These are phyloP conservation scores for Kingdonia uniflora DNA, from an alignment of 164 flowering plant genomes.

Conservation along the genomic window DNA sequence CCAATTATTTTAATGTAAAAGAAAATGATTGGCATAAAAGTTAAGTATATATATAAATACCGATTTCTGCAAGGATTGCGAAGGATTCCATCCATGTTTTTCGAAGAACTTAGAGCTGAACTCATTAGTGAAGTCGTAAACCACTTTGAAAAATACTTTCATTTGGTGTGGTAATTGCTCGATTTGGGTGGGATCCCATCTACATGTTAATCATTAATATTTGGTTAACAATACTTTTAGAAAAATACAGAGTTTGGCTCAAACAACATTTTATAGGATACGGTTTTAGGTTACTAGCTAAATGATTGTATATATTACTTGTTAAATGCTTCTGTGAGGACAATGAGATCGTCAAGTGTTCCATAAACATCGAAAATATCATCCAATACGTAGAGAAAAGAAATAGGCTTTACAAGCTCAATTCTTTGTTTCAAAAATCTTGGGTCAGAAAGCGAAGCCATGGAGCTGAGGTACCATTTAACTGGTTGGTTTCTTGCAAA, in stretches of 20 bases:
- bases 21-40: background rate
- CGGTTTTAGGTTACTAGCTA: no score
- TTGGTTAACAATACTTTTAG: no score
- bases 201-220: no score
- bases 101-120: conserved; percentile 13
- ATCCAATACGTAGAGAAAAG: conserved; percentile 45
- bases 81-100: conserved; percentile 35
- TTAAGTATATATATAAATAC: conserved; percentile 4
- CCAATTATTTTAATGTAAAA: background rate
- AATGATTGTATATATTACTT: no score
- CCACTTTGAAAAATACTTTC: conserved; percentile 24
- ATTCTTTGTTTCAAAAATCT: conserved; percentile 27
- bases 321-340: conserved; percentile 40
- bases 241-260: no score
- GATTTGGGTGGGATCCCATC: conserved; percentile 22
- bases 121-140: conserved; percentile 21
- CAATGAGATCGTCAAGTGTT: conserved; percentile 35
- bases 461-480: conserved; percentile 12
- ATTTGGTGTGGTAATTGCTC: conserved; percentile 28
- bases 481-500: conserved; percentile 44
- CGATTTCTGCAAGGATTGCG: conserved; percentile 20
- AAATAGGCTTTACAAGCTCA: conserved; percentile 35
- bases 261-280: no score
- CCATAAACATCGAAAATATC: conserved; percentile 53
- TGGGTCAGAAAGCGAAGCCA: conserved; percentile 28